phyloP scores from a whole-genome alignment of 257 asterid genomes.

The Capsicum pubescens region DNA sequence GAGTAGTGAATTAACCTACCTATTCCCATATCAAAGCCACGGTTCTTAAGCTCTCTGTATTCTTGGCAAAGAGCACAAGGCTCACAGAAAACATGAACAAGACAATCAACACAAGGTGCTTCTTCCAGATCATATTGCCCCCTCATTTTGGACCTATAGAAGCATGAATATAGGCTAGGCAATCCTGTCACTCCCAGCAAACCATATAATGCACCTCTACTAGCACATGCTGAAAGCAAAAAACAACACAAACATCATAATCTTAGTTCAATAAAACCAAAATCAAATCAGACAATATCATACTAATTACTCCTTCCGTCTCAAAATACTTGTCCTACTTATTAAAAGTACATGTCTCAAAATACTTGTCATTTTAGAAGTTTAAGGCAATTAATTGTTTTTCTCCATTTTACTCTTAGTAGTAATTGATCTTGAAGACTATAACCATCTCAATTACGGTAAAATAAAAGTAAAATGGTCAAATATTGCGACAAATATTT shows the following conservation, averaged over 20 bases:
- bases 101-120: slow-evolving; percentile 39
- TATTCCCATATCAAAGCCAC: slow-evolving; percentile 39
- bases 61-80: slow-evolving; percentile 42
- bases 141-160: slow-evolving; percentile 38
- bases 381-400: too few relatives aligned
- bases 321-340: too few relatives aligned
- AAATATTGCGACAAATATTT: too few relatives aligned
- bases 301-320: background rate
- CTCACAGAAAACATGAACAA: slow-evolving; percentile 35
- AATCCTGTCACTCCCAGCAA: slow-evolving; percentile 25
- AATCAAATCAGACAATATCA: background rate
- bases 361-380: too few relatives aligned
- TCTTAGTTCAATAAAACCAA: background rate
- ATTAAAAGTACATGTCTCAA: too few relatives aligned
- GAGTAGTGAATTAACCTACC: background rate
- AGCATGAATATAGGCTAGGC: slow-evolving; percentile 38
- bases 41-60: slow-evolving; percentile 40
- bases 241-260: background rate
- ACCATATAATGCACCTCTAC: slow-evolving; percentile 33
- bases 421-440: too few relatives aligned
- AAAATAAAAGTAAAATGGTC: too few relatives aligned
- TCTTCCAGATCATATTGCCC: slow-evolving; percentile 38
- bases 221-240: slow-evolving; percentile 32
- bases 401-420: too few relatives aligned
- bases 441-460: too few relatives aligned